phyloP scores from a whole-genome alignment of 768 basidiomycete genomes.

The Tricholoma furcatifolium region DNA sequence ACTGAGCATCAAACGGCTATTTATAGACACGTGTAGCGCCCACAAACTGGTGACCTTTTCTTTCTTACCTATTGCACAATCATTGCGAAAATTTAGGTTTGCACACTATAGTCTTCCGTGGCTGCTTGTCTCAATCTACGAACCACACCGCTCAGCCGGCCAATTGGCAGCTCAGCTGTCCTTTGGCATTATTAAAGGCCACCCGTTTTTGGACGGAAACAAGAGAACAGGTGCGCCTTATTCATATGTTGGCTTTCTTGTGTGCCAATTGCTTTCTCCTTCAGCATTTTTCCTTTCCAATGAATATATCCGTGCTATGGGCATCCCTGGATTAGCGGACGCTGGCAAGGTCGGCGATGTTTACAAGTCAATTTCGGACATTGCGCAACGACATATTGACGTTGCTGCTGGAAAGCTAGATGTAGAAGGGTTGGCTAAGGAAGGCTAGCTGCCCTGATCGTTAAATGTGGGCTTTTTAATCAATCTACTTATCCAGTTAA shows the following conservation, averaged over 20 bases:
- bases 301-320: neutral
- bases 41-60: neutral
- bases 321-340: neutral
- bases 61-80: neutral
- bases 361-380: neutral
- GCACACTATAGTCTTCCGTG: no score
- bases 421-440: no score
- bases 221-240: neutral
- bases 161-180: neutral
- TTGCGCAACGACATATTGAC: no score
- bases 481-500: no score
- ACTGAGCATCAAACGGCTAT: neutral
- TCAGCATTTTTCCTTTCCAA: neutral
- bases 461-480: no score
- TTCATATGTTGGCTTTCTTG: neutral
- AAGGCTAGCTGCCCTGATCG: no score
- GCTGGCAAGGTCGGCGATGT: neutral
- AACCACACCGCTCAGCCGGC: neutral
- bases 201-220: slow-evolving; percentile 1
- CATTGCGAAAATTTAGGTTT: neutral
- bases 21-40: neutral
- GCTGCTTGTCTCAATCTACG: neutral
- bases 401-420: no score
- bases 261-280: neutral
- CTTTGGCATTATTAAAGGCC: neutral